These are phyloP conservation scores for Scutellaria baicalensis DNA, from an alignment of 257 asterid genomes.

Conservation along the genomic window DNA sequence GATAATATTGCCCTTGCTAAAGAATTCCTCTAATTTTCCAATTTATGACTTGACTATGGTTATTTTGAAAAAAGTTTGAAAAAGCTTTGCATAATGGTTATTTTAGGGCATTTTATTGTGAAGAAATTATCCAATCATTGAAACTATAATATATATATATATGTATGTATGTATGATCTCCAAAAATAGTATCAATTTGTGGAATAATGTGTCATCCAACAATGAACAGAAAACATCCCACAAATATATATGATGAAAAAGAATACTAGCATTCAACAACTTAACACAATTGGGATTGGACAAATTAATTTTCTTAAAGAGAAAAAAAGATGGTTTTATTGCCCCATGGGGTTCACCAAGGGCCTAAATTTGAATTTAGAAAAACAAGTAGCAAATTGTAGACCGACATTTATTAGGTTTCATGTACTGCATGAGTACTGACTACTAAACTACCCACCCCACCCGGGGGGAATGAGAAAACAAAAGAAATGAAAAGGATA, in stretches of 20 bases:
- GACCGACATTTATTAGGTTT: not conserved
- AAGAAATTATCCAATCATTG: conserved; percentile 23
- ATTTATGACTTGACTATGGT: no score
- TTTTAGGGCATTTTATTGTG: no score
- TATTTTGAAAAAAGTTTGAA: no score
- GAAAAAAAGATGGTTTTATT: conserved; percentile 9
- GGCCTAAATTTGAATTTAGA: conserved; percentile 11
- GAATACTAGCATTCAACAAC: conserved; percentile 11
- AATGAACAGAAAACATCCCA: not conserved
- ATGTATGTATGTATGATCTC: no score
- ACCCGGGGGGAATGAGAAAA: not conserved
- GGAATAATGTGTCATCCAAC: conserved; percentile 39
- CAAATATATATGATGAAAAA: conserved; percentile 3
- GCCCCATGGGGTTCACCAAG: conserved; percentile 35
- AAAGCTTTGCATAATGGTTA: no score
- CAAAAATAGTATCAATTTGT: conserved; percentile 1
- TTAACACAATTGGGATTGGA: conserved; percentile 26
- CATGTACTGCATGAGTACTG: not conserved
- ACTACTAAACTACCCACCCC: not conserved
- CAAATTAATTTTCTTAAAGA: conserved; percentile 4
- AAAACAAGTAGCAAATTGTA: not conserved
- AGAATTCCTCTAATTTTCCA: no score
- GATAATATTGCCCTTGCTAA: no score
- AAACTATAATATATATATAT: conserved; percentile 6
- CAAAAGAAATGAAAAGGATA: not conserved